Evolutionary conservation across 305 asterid genomes (phyloP).

Genomic region (Fraxinus sp.): DNA sequence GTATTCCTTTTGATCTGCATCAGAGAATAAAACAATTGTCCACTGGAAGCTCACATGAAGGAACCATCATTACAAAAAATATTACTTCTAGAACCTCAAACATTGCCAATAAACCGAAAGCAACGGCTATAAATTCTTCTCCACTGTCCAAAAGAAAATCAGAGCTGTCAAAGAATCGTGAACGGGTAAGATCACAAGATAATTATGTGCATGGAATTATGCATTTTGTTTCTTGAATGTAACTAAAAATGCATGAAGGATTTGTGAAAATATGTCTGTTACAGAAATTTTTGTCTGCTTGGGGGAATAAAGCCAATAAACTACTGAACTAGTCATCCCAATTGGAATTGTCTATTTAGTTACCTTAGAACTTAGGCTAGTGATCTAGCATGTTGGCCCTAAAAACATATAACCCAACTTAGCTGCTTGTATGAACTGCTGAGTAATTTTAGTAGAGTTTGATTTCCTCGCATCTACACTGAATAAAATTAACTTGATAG

Average conservation of each 20-base stretch:
- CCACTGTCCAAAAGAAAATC: constrained; percentile 50
- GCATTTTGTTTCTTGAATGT: neutral
- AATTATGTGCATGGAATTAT: constrained; percentile 9
- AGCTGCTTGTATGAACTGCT: neutral
- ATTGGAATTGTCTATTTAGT: neutral
- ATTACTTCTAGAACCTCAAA: constrained; percentile 54
- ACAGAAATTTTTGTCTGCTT: neutral
- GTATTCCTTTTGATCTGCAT: constrained; percentile 36
- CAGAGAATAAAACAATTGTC: constrained; percentile 35
- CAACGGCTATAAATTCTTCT: constrained; percentile 43
- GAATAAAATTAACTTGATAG: neutral
- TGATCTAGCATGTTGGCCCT: neutral
- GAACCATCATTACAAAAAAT: constrained; percentile 52
- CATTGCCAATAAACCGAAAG: constrained; percentile 36
- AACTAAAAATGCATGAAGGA: neutral
- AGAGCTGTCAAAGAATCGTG: constrained; percentile 55
- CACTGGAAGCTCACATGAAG: constrained; percentile 55
- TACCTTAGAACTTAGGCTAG: neutral
- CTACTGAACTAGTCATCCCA: constrained; percentile 1
- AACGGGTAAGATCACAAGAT: constrained; percentile 46
- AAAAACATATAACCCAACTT: neutral
- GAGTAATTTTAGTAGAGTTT: neutral
- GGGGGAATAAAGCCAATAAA: neutral
- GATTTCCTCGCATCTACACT: neutral
- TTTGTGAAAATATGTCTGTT: neutral